These are phyloP conservation scores for Sordariomycetes sp. DNA, from an alignment of 2,329 filamentous ascomycete species.

Conservation along the genomic window DNA sequence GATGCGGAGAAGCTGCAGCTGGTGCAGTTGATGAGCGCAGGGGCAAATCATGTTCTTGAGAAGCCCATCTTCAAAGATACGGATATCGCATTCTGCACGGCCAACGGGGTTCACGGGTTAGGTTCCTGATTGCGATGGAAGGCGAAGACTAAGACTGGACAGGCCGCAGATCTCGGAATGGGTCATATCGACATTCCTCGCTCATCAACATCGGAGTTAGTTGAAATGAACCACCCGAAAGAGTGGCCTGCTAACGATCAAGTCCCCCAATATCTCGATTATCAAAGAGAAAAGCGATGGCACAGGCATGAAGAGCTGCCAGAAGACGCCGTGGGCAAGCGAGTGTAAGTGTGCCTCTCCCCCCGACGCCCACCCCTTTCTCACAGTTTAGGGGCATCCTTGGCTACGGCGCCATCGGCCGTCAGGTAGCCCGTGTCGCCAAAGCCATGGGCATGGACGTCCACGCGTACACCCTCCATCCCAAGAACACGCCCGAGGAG, in stretches of 20 bases:
- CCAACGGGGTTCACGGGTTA: conserved; percentile 50
- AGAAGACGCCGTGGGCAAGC: conserved; percentile 30
- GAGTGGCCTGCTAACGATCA: background rate
- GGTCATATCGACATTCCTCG: conserved; percentile 42
- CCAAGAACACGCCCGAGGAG: conserved; percentile 57
- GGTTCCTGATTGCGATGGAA: conserved; percentile 5
- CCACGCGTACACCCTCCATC: conserved; percentile 64
- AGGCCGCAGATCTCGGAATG: conserved; percentile 50
- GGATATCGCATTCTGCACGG: conserved; percentile 40
- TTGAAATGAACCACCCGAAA: background rate
- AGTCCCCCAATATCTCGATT: background rate
- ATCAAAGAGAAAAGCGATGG: conserved; percentile 17
- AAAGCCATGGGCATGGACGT: conserved; percentile 62
- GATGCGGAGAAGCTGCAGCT: conserved; percentile 38
- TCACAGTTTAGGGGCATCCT: conserved; percentile 32
- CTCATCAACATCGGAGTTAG: conserved; percentile 15
- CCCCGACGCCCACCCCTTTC: background rate
- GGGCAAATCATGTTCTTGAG: conserved; percentile 38
- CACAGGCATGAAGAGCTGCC: conserved; percentile 15
- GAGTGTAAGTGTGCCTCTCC: conserved; percentile 28
- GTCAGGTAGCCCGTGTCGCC: conserved; percentile 46
- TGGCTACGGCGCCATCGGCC: conserved; percentile 45
- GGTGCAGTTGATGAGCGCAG: conserved; percentile 45
- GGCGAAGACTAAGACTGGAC: background rate
- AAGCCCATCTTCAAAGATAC: conserved; percentile 39